Percentiles rank a stretch among this genome's conserved stretches.
These are phyloP conservation scores for Dactylonectria estremocensis DNA, from an alignment of 2,329 filamentous ascomycete species.

Conservation along the genomic window DNA sequence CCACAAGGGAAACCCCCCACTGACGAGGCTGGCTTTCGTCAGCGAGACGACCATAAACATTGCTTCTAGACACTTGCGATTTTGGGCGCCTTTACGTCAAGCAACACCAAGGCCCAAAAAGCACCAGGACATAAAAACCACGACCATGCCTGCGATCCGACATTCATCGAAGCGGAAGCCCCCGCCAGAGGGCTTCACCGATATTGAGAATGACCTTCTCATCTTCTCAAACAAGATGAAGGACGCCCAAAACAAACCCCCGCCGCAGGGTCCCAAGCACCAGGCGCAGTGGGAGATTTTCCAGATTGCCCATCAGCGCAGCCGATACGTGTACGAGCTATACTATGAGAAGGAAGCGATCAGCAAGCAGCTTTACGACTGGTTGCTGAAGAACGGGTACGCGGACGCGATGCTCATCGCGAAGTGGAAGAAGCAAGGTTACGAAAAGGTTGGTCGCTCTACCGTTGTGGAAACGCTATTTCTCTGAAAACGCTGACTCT, in stretches of 20 bases:
- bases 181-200: slow-evolving; percentile 87
- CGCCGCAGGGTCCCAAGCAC: slow-evolving; percentile 83
- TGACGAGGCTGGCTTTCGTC: slow-evolving; percentile 42
- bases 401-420: slow-evolving; percentile 96
- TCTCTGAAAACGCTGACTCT: slow-evolving; percentile 42
- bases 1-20: slow-evolving; percentile 41
- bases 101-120: slow-evolving; percentile 13
- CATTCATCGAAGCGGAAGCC: slow-evolving; percentile 84
- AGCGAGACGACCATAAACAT: slow-evolving; percentile 32
- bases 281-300: slow-evolving; percentile 98
- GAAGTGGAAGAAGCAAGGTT: slow-evolving; percentile 99
- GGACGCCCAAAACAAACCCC: slow-evolving; percentile 92
- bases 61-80: slow-evolving; percentile 17
- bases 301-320: slow-evolving; percentile 94
- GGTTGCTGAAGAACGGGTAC: slow-evolving; percentile 96
- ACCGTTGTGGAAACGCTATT: neutral
- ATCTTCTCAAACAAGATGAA: slow-evolving; percentile 94
- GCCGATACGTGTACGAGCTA: slow-evolving; percentile 94
- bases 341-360: slow-evolving; percentile 99
- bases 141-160: slow-evolving; percentile 81
- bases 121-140: neutral
- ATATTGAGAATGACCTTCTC: slow-evolving; percentile 89
- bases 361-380: slow-evolving; percentile 92
- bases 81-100: slow-evolving; percentile 17
- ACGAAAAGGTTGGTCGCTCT: slow-evolving; percentile 84